Conservation (phyloP, 176 grass and related monocot genomes). For the Metroxylon sagu region DNA sequence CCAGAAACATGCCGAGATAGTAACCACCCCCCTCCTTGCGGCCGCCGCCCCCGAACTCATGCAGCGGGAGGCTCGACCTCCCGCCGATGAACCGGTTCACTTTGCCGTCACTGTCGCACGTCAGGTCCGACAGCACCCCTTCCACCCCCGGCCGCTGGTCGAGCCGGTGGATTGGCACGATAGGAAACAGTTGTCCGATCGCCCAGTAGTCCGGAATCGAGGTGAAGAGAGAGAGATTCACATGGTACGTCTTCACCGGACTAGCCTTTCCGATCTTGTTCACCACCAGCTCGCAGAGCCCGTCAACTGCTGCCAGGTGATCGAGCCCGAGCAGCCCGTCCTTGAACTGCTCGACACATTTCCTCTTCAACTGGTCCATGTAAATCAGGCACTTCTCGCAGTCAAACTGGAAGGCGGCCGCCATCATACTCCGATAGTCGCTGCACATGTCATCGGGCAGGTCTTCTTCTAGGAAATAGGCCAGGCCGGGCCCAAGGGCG, state of each 20-base stretch:
- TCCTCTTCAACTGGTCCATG: conserved; percentile 4
- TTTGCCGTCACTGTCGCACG: conserved; percentile 12
- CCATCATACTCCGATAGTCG: not conserved
- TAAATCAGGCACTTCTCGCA: conserved; percentile 2
- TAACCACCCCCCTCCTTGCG: not conserved
- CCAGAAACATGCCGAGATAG: conserved; percentile 14
- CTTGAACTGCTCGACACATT: conserved; percentile 3
- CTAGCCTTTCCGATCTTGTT: not conserved
- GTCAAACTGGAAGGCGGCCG: not conserved
- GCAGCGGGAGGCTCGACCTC: conserved; percentile 2
- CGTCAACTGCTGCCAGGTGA: conserved; percentile 10
- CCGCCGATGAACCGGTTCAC: conserved; percentile 9
- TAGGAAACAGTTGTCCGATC: conserved; percentile 8
- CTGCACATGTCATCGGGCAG: too few relatives aligned
- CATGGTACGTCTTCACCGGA: conserved; percentile 5
- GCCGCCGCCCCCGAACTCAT: not conserved
- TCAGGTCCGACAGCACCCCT: conserved; percentile 2
- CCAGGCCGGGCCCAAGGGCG: too few relatives aligned
- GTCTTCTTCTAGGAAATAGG: too few relatives aligned
- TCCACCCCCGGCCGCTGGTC: conserved; percentile 7
- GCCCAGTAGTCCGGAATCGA: conserved; percentile 14
- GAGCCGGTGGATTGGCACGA: conserved; percentile 8
- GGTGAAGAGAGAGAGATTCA: conserved; percentile 7
- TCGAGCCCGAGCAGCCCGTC: conserved; percentile 4
- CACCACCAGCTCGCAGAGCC: not conserved